Evolutionary conservation across 2,329 filamentous ascomycete genomes (phyloP), one percentile per base, ranked within the genome.

Genomic region (Fusarium humuli): DNA sequence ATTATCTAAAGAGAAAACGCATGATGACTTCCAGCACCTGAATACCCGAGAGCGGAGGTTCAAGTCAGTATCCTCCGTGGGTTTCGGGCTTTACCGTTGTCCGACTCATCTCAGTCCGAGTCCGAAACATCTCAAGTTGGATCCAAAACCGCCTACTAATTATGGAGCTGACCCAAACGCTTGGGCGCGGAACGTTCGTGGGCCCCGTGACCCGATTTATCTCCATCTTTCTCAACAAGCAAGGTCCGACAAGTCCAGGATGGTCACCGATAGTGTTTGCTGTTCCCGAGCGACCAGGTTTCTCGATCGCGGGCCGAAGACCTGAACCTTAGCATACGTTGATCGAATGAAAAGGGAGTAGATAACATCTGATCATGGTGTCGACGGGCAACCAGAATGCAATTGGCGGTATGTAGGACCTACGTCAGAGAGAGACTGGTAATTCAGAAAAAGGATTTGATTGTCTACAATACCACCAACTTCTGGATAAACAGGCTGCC

Each of bases 311-410:
- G 57, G 67, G 47, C 67, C 67, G 63, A 68, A 67, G 41, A 52
- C 29, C 37, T 59, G 45, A 65, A 70, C 54, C n/a, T 53, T 65
- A 58, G 59, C 64, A 55, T 65, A 57, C 55, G 68, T 65, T 70
- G 42, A 58, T 65, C 52, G 23, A 45, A 61, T 13, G 58, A 49
- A 45, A 46, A 52, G 47, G 30, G 41, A 42, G 52, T 41, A 71
- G 41, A 29, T 40, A 53, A 57, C 61, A 69, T 66, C 62, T 45
- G 55, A 69, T 50, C 27, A 37, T 22, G 46, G 23, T 23, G 46
- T 47, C 23, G 34, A 57, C 20, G 27, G 45, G 49, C 47, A 41
- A 45, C 40, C 34, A 40, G 41, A 37, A 37, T 37, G 18, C n/a
- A n/a, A 62, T 25, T 23, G 52, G 59, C 40, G 59, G 58, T 71